Evolutionary conservation across 257 asterid genomes (phyloP), one percentile per base, ranked within the genome.

Genomic region (Jasminum sambac): DNA sequence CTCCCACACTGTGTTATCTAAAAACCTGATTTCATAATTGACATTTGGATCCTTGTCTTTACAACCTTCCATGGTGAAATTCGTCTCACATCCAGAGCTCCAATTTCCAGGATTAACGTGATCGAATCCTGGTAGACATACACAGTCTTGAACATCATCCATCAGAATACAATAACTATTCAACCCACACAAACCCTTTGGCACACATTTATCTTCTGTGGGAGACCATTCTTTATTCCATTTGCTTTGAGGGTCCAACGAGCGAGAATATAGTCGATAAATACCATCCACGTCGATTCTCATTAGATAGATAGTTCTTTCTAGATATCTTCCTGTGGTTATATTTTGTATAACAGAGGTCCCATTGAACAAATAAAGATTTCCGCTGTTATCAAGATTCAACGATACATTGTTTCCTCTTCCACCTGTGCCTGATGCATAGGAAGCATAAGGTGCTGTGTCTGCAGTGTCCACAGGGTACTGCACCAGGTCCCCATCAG

Each of bases 201-300:
- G 81, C 36, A 0, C 52, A 48, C 86, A 81, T 43, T 58, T 34
- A 46, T 82, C 58, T 2, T 6, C 0, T 17, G 78, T 16, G 64
- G 81, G 57, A 13, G 69, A 7, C 74, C 44, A 75, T 8, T 11
- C 60, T 2, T 1, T 36, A 0, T 71, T 48, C 77, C 76, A 70
- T 41, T 75, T 72, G 8, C 75, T 60, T 38, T 12, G 17, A 50
- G 17, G 68, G 25, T 63, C 58, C 25, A 66, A 23, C 4, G 76
- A 55, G 57, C 46, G 17, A 14, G 79, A 78, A 70, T 82, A 82
- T 37, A 82, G 24, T 48, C 77, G 42, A 57, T 78, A 42, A 19
- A 82, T 69, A 50, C 84, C 86, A 63, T 76, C 84, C 1, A 62
- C 71, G 38, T 78, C 84, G 9, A 82, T 23, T 72, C 24, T 78